Percentiles rank a stretch among this genome's conserved stretches.
phyloP scores from a whole-genome alignment of 495 filamentous ascomycete species.

The Xylaria curta region DNA sequence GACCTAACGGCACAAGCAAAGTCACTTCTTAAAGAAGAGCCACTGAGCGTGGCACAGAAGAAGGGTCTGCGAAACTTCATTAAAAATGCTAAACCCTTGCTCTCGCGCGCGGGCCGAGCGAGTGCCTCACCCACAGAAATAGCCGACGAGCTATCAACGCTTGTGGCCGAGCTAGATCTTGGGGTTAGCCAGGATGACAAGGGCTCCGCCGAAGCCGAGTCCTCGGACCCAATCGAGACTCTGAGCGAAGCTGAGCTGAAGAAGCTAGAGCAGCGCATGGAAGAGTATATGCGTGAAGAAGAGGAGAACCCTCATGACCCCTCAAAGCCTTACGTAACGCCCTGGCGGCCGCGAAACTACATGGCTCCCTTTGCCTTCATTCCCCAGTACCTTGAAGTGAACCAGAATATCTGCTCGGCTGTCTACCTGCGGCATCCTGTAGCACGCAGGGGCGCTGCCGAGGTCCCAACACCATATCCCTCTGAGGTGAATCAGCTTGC shows the following conservation, averaged over 20 bases:
- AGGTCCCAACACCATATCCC: conserved; percentile 88
- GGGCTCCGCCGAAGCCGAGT: not conserved
- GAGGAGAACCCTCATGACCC: conserved; percentile 75
- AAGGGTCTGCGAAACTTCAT: conserved; percentile 43
- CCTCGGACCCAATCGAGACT: conserved; percentile 21
- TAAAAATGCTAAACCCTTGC: conserved; percentile 36
- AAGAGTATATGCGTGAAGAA: conserved; percentile 40
- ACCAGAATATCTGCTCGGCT: conserved; percentile 92
- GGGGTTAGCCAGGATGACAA: not conserved
- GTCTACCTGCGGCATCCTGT: conserved; percentile 96
- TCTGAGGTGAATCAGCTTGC: conserved; percentile 70
- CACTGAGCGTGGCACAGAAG: conserved; percentile 44
- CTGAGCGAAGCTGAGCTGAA: conserved; percentile 48
- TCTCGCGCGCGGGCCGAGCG: conserved; percentile 32
- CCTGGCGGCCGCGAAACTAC: conserved; percentile 86
- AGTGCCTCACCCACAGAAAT: conserved; percentile 32
- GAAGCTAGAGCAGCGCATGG: conserved; percentile 38
- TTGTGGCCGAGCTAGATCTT: conserved; percentile 35
- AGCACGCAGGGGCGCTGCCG: conserved; percentile 81
- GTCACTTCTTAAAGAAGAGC: conserved; percentile 30
- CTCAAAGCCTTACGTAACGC: conserved; percentile 85
- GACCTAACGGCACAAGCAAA: conserved; percentile 39
- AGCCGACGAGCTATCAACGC: conserved; percentile 37
- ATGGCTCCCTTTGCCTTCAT: conserved; percentile 95
- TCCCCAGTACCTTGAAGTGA: conserved; percentile 94